A percentile compares a stretch with the other conserved stretches of the same genome.
Conservation (phyloP, 2,329 filamentous ascomycete genomes). For the Fusarium multiceps region DNA sequence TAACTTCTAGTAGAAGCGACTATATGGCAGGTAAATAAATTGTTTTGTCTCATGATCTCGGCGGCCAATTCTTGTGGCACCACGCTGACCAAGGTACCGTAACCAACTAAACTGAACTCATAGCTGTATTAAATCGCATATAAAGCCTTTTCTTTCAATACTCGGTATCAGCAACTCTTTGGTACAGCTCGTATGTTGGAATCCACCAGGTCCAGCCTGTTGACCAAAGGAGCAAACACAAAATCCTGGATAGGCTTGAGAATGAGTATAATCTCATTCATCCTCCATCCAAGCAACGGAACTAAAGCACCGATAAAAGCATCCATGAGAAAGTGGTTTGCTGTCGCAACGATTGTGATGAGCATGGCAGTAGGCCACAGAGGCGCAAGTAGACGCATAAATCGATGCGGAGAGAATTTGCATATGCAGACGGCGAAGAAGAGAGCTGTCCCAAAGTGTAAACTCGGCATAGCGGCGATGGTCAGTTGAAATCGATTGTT, state of each 20-base stretch:
- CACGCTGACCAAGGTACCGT: no score
- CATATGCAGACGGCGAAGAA: constrained; percentile 51
- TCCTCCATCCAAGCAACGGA: constrained; percentile 51
- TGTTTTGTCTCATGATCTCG: not conserved
- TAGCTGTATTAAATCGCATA: not conserved
- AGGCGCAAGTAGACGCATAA: constrained; percentile 51
- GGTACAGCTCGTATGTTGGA: constrained; percentile 24
- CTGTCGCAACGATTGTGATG: constrained; percentile 55
- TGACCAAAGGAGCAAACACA: constrained; percentile 42
- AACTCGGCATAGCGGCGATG: constrained; percentile 61
- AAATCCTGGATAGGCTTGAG: constrained; percentile 47
- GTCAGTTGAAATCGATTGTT: constrained; percentile 60
- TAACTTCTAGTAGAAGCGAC: not conserved
- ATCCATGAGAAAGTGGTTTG: constrained; percentile 55
- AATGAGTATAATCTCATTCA: constrained; percentile 42
- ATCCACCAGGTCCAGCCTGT: constrained; percentile 42
- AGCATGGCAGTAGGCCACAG: constrained; percentile 58
- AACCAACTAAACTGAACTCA: not conserved
- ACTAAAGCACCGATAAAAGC: constrained; percentile 51
- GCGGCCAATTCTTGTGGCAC: not conserved
- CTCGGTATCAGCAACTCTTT: constrained; percentile 24
- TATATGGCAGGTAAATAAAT: not conserved
- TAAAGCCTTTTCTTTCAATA: not conserved
- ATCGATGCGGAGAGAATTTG: constrained; percentile 55
- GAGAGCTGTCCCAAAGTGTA: constrained; percentile 58